Evolutionary conservation across 2,329 filamentous ascomycete species (phyloP).

Genomic region (Pestalotiopsis fici): DNA sequence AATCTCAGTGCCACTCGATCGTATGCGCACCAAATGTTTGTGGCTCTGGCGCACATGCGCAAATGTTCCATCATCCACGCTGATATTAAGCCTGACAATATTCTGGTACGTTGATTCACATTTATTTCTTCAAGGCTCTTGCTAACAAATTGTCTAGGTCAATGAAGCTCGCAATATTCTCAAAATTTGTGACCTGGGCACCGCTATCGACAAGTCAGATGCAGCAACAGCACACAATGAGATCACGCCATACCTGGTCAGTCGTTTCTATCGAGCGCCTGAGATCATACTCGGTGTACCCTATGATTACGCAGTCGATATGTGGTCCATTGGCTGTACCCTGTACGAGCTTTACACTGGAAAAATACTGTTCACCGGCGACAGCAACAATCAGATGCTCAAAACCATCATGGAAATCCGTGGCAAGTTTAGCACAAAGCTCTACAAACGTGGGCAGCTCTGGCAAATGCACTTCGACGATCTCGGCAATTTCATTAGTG

Average conservation of each 20-base stretch:
- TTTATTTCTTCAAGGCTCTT: conserved; percentile 16
- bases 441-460: conserved; percentile 81
- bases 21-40: conserved; percentile 93
- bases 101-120: conserved; percentile 63
- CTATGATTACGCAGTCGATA: conserved; percentile 91
- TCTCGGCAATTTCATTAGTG: conserved; percentile 77
- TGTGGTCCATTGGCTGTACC: conserved; percentile 98
- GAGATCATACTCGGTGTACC: conserved; percentile 97
- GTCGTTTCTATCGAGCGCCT: conserved; percentile 94
- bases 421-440: conserved; percentile 86
- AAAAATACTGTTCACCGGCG: conserved; percentile 93
- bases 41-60: conserved; percentile 82
- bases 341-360: conserved; percentile 96
- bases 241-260: conserved; percentile 92
- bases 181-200: conserved; percentile 95
- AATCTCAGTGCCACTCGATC: conserved; percentile 83
- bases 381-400: conserved; percentile 98
- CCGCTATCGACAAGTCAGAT: conserved; percentile 89
- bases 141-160: conserved; percentile 47
- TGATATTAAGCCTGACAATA: conserved; percentile 97
- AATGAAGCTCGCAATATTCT: conserved; percentile 81
- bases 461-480: conserved; percentile 82
- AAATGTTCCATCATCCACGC: conserved; percentile 94
- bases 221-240: conserved; percentile 72
- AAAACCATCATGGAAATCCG: conserved; percentile 94